phyloP scores from a whole-genome alignment of 2,329 filamentous ascomycete genomes.

The Apiospora aurea region DNA sequence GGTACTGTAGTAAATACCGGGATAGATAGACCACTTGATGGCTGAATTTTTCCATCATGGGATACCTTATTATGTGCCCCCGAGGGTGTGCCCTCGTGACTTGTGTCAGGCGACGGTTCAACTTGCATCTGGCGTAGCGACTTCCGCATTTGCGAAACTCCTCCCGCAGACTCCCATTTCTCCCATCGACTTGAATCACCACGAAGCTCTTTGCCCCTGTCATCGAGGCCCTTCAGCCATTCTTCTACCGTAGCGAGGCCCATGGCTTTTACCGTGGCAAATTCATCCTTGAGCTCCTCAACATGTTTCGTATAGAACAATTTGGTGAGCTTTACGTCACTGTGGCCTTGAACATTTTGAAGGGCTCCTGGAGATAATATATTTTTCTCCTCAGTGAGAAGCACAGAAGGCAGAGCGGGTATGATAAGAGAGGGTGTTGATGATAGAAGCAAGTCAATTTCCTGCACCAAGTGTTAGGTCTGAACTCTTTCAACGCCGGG shows the following conservation, averaged over 20 bases:
- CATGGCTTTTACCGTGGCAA: slow-evolving; percentile 68
- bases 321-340: slow-evolving; percentile 64
- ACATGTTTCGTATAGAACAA: slow-evolving; percentile 70
- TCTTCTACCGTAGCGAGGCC: slow-evolving; percentile 75
- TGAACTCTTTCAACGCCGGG: background rate
- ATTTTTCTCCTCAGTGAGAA: slow-evolving; percentile 67
- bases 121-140: background rate
- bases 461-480: slow-evolving; percentile 53
- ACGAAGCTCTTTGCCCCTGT: slow-evolving; percentile 65
- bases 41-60: background rate
- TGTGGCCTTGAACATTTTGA: slow-evolving; percentile 56
- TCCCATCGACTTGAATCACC: slow-evolving; percentile 75
- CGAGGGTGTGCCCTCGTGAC: background rate
- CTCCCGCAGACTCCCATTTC: slow-evolving; percentile 67
- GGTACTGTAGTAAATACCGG: slow-evolving; percentile 30
- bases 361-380: slow-evolving; percentile 64
- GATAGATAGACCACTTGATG: slow-evolving; percentile 25
- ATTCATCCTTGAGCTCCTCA: slow-evolving; percentile 66
- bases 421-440: slow-evolving; percentile 67
- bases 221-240: slow-evolving; percentile 79
- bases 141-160: slow-evolving; percentile 9
- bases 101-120: background rate
- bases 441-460: slow-evolving; percentile 73
- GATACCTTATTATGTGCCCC: background rate
- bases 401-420: slow-evolving; percentile 73